Evolutionary conservation across 2,329 filamentous ascomycete species (phyloP).

Genomic region (Fusarium beomiforme): DNA sequence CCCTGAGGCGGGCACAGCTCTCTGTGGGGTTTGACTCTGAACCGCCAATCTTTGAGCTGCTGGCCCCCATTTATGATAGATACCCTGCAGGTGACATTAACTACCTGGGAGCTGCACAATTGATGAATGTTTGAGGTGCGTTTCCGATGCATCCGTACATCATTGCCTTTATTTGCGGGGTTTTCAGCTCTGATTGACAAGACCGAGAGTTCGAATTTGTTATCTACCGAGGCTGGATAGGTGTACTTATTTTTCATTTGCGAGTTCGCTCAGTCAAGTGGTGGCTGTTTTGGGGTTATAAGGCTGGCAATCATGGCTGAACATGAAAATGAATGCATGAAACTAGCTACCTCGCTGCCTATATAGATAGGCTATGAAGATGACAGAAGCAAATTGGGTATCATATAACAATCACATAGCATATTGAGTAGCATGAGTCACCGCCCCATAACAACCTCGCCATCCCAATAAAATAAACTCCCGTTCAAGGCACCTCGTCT

Average conservation of each 20-base stretch:
- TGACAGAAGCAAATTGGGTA: not conserved
- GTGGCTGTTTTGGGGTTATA: not conserved
- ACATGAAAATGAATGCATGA: not conserved
- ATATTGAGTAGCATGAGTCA: not conserved
- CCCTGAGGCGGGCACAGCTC: too few species aligned
- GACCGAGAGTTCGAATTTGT: not conserved
- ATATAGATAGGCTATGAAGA: not conserved
- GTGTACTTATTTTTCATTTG: not conserved
- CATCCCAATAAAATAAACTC: constrained; percentile 51
- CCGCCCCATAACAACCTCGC: constrained; percentile 24
- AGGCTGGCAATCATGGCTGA: not conserved
- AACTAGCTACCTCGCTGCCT: too few species aligned
- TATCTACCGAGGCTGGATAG: not conserved
- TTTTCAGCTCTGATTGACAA: not conserved
- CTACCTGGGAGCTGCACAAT: constrained; percentile 19
- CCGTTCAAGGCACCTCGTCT: constrained; percentile 53
- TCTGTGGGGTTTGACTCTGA: not conserved
- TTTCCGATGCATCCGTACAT: constrained; percentile 21
- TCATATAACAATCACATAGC: not conserved
- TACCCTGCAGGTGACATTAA: not conserved
- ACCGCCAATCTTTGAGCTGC: constrained; percentile 6
- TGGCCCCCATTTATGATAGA: constrained; percentile 5
- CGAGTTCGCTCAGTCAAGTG: not conserved
- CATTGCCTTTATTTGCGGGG: not conserved
- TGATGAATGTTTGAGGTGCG: not conserved